These are phyloP conservation scores for Trametes sanguinea DNA, from an alignment of 768 basidiomycete genomes.

Conservation along the genomic window DNA sequence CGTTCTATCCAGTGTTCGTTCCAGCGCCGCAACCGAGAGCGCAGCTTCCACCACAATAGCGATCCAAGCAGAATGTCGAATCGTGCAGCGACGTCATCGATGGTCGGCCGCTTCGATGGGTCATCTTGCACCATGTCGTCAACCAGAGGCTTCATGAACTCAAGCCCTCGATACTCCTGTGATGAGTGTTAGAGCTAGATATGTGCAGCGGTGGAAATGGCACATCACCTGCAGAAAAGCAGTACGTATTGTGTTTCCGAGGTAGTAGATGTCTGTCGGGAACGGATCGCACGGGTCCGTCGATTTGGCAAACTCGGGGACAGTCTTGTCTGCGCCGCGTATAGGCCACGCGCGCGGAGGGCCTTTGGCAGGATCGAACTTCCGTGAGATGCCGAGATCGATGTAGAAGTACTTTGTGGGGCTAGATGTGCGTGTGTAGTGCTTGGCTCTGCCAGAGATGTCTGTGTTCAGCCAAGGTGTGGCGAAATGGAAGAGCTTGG, in stretches of 20 bases:
- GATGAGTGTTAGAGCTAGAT: too few species aligned
- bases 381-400: conserved; percentile 40
- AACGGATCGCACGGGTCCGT: conserved; percentile 33
- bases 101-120: conserved; percentile 35
- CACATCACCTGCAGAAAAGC: neutral
- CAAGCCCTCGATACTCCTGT: conserved; percentile 30
- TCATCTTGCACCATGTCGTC: conserved; percentile 37
- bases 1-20: conserved; percentile 1
- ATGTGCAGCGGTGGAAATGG: neutral
- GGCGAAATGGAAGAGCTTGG: conserved; percentile 32
- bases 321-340: conserved; percentile 44
- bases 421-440: conserved; percentile 33
- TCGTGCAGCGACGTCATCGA: conserved; percentile 32
- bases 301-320: conserved; percentile 34
- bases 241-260: conserved; percentile 35
- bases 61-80: conserved; percentile 29
- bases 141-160: conserved; percentile 36
- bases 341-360: conserved; percentile 34
- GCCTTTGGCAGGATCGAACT: conserved; percentile 31
- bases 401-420: conserved; percentile 39
- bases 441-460: conserved; percentile 25
- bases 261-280: conserved; percentile 37
- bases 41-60: conserved; percentile 31
- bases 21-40: conserved; percentile 29
- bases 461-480: conserved; percentile 21